Conservation (phyloP, 495 filamentous ascomycete genomes). For the Neurospora sp. region DNA sequence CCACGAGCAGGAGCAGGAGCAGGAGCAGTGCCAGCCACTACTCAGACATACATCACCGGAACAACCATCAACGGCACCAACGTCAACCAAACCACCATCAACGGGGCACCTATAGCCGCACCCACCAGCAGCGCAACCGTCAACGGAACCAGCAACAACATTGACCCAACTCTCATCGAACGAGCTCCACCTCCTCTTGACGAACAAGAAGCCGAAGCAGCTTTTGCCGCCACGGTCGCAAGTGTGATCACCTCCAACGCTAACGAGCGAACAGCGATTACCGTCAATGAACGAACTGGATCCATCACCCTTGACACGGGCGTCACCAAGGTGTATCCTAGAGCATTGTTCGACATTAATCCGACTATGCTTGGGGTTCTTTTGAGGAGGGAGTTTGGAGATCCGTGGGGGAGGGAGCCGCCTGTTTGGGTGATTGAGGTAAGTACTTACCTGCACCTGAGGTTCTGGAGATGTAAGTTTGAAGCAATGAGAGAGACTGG, state of each 20-base stretch:
- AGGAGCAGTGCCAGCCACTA: too few relatives aligned
- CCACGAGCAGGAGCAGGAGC: neutral
- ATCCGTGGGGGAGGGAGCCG: too few relatives aligned
- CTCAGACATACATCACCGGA: too few relatives aligned
- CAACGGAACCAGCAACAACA: neutral
- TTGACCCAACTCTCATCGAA: neutral
- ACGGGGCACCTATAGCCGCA: neutral
- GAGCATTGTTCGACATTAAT: neutral
- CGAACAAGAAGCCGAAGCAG: neutral
- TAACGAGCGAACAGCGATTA: neutral
- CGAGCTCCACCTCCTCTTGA: neutral
- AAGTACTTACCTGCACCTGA: too few relatives aligned
- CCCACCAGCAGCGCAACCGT: neutral
- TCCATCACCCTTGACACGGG: neutral
- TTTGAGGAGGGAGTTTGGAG: too few relatives aligned
- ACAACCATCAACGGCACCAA: neutral
- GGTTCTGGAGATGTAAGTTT: too few relatives aligned
- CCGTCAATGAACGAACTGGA: neutral
- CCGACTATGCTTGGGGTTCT: too few relatives aligned
- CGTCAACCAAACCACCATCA: rapidly evolving
- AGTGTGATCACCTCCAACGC: neutral
- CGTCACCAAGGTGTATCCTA: neutral
- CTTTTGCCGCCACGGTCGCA: neutral
- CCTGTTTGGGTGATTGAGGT: too few relatives aligned
- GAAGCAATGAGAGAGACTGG: too few relatives aligned